Base-by-base conservation (phyloP, 1,284 basidiomycete species). In the Trichosporon sp. region DNA sequence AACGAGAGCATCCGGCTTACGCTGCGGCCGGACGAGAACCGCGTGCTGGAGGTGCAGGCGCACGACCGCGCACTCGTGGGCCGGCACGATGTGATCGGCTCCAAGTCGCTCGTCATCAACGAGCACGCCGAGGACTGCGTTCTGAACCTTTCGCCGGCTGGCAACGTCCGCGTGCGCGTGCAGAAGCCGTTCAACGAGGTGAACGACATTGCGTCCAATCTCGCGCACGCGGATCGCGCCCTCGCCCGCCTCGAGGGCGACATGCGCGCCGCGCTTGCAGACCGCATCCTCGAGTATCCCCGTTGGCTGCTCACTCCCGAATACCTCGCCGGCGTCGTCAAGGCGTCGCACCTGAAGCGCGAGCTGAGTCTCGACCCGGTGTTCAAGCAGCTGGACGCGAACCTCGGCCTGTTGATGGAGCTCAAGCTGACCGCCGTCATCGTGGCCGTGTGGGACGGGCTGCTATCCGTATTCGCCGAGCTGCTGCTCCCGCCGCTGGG, bases 51-150 rank as follows among this genome's bases (percentile, higher is more conserved):
- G 64, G 65, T 84, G 3, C 65, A 72, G 1, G 75, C 75, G 3
- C 80, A 71, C 60, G 80, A 83, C 69, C 78, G 82, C 42, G 74
- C 77, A 27, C 75, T 83, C 2, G 81, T 83, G 18, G 83, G 83
- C 65, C 81, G 81, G 63, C 82, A 84, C 68, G 80, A 83, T 32
- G 42, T 70, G 9, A 77, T 84, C 32, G 83, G 83, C 7, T 58
- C 70, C 0, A 60, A 75, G 0, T 69, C 73, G 9, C 38, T 70
- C 1, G 81, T 80, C 68, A 67, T 68, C 11, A 74, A 75, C 4
- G 44, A 51, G 8, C 69, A 75, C 1, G 75, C 70, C 2, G 75
- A 78, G 31, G 81, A 84, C 60, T 64, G 82, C 25, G 69, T 80
- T 1, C 65, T 83, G 3, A 79, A 81, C 2, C 77, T 84, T 2